phyloP scores from a whole-genome alignment of 2,329 filamentous ascomycete genomes.

The Fusarium nisikadoi region DNA sequence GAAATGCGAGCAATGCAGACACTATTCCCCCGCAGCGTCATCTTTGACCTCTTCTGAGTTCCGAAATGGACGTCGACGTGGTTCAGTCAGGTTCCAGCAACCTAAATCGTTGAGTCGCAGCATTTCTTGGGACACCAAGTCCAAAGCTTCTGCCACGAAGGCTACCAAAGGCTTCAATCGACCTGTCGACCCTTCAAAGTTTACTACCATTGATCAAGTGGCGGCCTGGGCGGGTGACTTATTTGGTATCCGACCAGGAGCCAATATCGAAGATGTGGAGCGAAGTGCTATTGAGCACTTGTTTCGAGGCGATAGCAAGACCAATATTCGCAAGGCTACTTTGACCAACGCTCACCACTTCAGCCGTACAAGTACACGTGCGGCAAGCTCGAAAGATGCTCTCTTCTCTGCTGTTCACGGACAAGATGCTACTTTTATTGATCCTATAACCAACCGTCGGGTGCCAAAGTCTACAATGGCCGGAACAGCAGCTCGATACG shows the following conservation, averaged over 20 bases:
- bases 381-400: constrained; percentile 32
- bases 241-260: constrained; percentile 52
- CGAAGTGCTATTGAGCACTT: constrained; percentile 57
- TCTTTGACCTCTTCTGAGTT: constrained; percentile 55
- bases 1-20: constrained; percentile 48
- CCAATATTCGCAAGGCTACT: constrained; percentile 47
- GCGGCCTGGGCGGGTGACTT: constrained; percentile 53
- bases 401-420: constrained; percentile 37
- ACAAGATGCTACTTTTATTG: constrained; percentile 52
- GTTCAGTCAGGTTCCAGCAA: constrained; percentile 57
- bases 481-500: constrained; percentile 42
- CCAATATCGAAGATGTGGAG: constrained; percentile 58
- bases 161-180: constrained; percentile 51
- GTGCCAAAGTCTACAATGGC: constrained; percentile 46
- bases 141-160: constrained; percentile 53
- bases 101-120: constrained; percentile 57
- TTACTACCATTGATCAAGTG: constrained; percentile 50
- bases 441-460: constrained; percentile 69
- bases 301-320: constrained; percentile 49
- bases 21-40: constrained; percentile 62
- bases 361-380: constrained; percentile 33
- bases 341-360: constrained; percentile 51
- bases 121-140: constrained; percentile 59
- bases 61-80: constrained; percentile 57
- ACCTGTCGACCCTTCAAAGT: constrained; percentile 52